Base-by-base conservation (phyloP, 495 filamentous ascomycete genomes). In the Penicillium odoratum region DNA sequence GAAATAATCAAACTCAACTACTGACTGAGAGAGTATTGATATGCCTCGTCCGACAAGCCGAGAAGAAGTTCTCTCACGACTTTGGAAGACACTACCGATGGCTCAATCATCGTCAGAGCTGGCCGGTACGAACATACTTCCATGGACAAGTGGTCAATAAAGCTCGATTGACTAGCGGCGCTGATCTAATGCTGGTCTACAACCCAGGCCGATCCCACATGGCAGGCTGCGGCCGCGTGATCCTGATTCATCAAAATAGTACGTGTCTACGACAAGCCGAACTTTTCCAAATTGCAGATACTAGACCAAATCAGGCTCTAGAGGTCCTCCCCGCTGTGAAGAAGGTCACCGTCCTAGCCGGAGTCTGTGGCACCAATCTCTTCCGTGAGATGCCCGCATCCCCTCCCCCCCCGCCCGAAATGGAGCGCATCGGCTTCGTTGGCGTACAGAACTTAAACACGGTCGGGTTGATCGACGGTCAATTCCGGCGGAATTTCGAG, bases 401-500 rank as follows among this genome's bases (percentile, higher is more conserved):
- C 69, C 74, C 88, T n/a, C 40, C 43, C 60, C 89, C 69, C 74
- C 88, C 21, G 36, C 43, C 60, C 31, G 75, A 88, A 65, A 71
- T 90, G 42, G 74, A 78, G 43, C 75, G 71, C 6, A 61, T 88
- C 13, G 85, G 86, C 1, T 88, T 89, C 57, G 77, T 79, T 2
- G 88, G 88, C 7, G 81, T 89, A 31, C 86, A 89, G 69, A 90
- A 90, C 62, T 89, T 89, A 66, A 87, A 86, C 4, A 89, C 86
- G 3, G 87, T 90, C 5, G 87, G 87, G 0, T 70, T 90, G 7
- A 85, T 89, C 53, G 87, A 90, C 67, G 87, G 86, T 3, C 71
- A 75, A 15, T 89, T 89, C 60, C 78, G 88, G 16, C 68, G 70
- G 31, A 84, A 86, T 57, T 74, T 91, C 3, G 88, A 90, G 65